Evolutionary conservation across 164 flowering plant genomes (phyloP).

Genomic region (Dillenia suffruticosa): DNA sequence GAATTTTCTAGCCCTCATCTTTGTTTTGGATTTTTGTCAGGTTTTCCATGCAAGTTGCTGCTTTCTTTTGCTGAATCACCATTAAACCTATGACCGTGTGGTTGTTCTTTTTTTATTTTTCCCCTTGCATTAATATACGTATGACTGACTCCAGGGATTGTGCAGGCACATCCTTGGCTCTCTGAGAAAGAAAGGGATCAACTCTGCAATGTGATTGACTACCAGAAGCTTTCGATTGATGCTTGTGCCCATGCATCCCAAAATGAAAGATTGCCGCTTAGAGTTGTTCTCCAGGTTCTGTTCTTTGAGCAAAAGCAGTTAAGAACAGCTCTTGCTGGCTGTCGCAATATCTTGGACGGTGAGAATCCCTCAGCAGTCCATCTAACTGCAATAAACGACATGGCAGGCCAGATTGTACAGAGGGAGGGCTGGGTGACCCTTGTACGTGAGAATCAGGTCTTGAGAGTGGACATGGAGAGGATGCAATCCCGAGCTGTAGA

Average conservation of each 20-base stretch:
- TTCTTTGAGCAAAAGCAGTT: slow-evolving; percentile 93
- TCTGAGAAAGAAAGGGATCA: slow-evolving; percentile 69
- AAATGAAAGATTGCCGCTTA: slow-evolving; percentile 76
- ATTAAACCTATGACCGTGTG: no score
- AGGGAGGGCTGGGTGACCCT: slow-evolving; percentile 85
- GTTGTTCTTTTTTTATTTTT: neutral
- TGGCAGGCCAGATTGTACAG: slow-evolving; percentile 46
- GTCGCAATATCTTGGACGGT: slow-evolving; percentile 41
- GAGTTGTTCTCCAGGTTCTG: slow-evolving; percentile 81
- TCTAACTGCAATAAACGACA: slow-evolving; percentile 20
- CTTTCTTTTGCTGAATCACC: no score
- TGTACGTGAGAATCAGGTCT: slow-evolving; percentile 74
- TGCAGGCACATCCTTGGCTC: slow-evolving; percentile 95
- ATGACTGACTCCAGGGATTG: slow-evolving; percentile 3
- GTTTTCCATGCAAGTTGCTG: no score
- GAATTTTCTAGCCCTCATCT: neutral
- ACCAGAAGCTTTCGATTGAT: slow-evolving; percentile 84
- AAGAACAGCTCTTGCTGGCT: slow-evolving; percentile 69
- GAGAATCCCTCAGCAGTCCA: slow-evolving; percentile 43
- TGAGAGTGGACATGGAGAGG: slow-evolving; percentile 73
- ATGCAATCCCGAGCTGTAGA: slow-evolving; percentile 79
- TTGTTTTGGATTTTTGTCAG: neutral
- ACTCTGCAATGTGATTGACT: slow-evolving; percentile 70
- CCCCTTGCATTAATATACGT: neutral
- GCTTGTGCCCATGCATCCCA: slow-evolving; percentile 98